Evolutionary conservation across 495 filamentous ascomycete species (phyloP), one percentile per base, ranked within the genome.

Genomic region (Lasiosphaeris hirsuta): DNA sequence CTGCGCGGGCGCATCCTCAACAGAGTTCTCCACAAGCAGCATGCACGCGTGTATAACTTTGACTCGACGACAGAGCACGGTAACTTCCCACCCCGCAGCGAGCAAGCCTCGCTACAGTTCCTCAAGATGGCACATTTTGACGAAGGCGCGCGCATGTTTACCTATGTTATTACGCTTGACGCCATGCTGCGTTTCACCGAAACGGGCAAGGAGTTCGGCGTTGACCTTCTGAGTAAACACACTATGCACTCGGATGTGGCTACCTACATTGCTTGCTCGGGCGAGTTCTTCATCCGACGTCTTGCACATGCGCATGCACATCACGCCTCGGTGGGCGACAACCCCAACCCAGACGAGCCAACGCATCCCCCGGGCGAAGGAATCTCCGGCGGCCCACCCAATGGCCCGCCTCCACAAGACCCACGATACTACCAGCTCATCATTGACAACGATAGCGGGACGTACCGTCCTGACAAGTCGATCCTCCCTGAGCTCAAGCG

Each of bases 391-490:
- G 69, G 75, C 7, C 70, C 77, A 8, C 66, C 74, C 0, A 62
- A 68, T 11, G 69, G 78, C n/a, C 57, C 77, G 3, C 74, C 78
- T 0, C 72, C 77, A 1, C 63, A 62, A 6, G 79, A 90, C 54
- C 88, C 90, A 0, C 61, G 73, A 0, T 77, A 86, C 63, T 97
- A 96, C 64, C 86, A 94, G 65, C 81, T 97, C 4, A 79, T 94
- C 50, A 96, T 97, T 62, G 93, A 97, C 74, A 97, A 97, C 58
- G 92, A 96, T 70, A 88, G 84, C 63, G 93, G 93, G 11, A 97
- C 93, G 0, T 97, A 97, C 68, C 84, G 93, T 0, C 93, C 93
- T 0, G 90, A 91, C 60, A 83, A 85, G 23, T 78, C 84, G 7
- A 74, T 87, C 5, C 80, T 97, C 8, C 87, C 88, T 0, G 64